Conservation (phyloP, 768 basidiomycete genomes). For the Rhodotorula graminis region DNA sequence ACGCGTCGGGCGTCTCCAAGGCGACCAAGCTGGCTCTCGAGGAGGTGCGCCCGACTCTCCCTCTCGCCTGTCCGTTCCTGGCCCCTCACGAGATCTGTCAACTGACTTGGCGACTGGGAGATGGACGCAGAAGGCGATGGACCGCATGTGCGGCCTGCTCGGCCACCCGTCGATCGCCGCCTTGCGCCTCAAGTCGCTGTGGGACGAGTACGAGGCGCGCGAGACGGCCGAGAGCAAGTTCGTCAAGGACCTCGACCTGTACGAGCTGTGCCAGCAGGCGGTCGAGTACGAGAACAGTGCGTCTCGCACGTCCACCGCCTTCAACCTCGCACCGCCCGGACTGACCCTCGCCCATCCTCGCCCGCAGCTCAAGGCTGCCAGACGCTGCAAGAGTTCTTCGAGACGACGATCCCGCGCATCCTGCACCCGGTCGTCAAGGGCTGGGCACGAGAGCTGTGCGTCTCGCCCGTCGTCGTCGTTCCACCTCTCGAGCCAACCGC, state of each 20-base stretch:
- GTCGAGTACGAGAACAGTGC: constrained; percentile 41
- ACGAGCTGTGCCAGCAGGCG: constrained; percentile 86
- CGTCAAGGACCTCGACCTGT: constrained; percentile 83
- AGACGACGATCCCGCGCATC: constrained; percentile 68
- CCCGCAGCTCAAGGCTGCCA: constrained; percentile 57
- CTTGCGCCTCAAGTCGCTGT: constrained; percentile 56
- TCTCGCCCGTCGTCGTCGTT: background rate
- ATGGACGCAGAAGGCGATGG: constrained; percentile 69
- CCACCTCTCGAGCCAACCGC: too few species aligned
- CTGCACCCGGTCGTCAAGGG: constrained; percentile 65
- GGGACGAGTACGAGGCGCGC: constrained; percentile 80
- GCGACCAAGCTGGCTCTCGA: constrained; percentile 73
- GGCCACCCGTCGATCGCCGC: constrained; percentile 64
- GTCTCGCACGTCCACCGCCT: background rate
- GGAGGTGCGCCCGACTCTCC: constrained; percentile 52
- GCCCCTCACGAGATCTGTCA: too few species aligned
- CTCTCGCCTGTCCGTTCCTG: background rate
- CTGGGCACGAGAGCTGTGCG: constrained; percentile 61
- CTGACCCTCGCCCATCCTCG: constrained; percentile 3
- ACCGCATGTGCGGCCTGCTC: constrained; percentile 83
- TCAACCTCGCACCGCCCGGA: background rate
- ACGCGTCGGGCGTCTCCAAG: constrained; percentile 65
- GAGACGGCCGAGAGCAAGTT: constrained; percentile 69
- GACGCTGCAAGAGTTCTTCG: constrained; percentile 70
- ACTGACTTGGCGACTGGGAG: fast-evolving